phyloP scores from a whole-genome alignment of 208 protist genomes.

The Wallacemonas sp. region DNA sequence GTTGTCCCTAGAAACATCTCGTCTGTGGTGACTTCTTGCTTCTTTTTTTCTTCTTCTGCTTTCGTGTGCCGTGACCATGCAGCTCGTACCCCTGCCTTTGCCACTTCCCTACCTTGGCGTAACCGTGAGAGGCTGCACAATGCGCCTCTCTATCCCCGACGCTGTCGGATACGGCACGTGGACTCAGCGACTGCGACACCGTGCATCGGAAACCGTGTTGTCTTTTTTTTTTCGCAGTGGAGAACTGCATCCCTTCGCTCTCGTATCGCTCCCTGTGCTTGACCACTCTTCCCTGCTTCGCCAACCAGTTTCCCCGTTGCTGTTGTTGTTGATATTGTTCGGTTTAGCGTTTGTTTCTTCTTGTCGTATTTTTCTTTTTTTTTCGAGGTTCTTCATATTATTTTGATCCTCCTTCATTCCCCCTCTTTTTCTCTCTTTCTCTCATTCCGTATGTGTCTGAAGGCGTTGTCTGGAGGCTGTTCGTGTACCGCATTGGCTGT shows the following conservation, averaged over 20 bases:
- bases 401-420: slow-evolving; percentile 15
- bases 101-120: slow-evolving; percentile 19
- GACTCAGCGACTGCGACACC: too few species aligned
- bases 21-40: background rate
- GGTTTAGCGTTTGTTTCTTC: background rate
- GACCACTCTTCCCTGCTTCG: too few species aligned
- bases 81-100: slow-evolving; percentile 21
- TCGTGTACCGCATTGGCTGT: too few species aligned
- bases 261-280: too few species aligned
- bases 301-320: slow-evolving; percentile 11
- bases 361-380: background rate
- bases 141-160: too few species aligned
- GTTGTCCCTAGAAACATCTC: too few species aligned
- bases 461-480: too few species aligned
- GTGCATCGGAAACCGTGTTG: too few species aligned
- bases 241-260: too few species aligned
- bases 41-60: slow-evolving; percentile 13
- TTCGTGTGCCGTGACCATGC: background rate
- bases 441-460: slow-evolving; percentile 18
- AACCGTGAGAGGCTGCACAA: too few species aligned
- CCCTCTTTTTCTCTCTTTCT: slow-evolving; percentile 8
- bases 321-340: slow-evolving; percentile 4
- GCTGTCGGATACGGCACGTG: too few species aligned
- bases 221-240: too few species aligned
- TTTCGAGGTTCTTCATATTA: slow-evolving; percentile 12